Conservation (phyloP, 208 protist genomes). For the Trypanosoma boissoni region DNA sequence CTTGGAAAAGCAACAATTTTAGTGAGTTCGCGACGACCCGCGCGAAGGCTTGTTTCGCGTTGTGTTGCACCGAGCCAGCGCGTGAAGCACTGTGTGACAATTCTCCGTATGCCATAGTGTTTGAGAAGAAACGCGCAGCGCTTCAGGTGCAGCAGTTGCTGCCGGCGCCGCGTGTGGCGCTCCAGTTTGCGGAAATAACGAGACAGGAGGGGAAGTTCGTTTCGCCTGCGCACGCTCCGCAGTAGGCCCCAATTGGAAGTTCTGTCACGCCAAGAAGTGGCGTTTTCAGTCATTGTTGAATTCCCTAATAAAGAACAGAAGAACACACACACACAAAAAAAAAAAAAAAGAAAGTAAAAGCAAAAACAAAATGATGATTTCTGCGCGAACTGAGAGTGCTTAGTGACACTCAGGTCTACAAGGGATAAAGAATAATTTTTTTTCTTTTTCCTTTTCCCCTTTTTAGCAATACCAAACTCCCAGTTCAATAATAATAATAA, state of each 20-base stretch:
- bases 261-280: neutral
- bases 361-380: neutral
- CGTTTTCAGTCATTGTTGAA: neutral
- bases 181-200: conserved; percentile 37
- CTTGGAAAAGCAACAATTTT: conserved; percentile 54
- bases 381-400: too few species aligned
- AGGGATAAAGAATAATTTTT: too few species aligned
- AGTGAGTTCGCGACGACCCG: conserved; percentile 19
- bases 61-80: conserved; percentile 60
- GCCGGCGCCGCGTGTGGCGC: conserved; percentile 29
- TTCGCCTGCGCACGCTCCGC: conserved; percentile 5
- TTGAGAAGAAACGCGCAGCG: conserved; percentile 66
- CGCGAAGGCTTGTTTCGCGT: conserved; percentile 5
- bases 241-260: neutral
- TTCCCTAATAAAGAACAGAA: conserved; percentile 11
- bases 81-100: conserved; percentile 49
- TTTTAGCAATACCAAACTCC: too few species aligned
- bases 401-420: too few species aligned
- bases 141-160: conserved; percentile 49
- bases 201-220: conserved; percentile 25
- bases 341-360: conserved; percentile 1
- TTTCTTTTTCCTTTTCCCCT: too few species aligned
- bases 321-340: conserved; percentile 2
- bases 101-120: conserved; percentile 36
- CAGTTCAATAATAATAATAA: too few species aligned